Conservation (phyloP, 2,329 filamentous ascomycete genomes). For the Monosporascus ibericus region DNA sequence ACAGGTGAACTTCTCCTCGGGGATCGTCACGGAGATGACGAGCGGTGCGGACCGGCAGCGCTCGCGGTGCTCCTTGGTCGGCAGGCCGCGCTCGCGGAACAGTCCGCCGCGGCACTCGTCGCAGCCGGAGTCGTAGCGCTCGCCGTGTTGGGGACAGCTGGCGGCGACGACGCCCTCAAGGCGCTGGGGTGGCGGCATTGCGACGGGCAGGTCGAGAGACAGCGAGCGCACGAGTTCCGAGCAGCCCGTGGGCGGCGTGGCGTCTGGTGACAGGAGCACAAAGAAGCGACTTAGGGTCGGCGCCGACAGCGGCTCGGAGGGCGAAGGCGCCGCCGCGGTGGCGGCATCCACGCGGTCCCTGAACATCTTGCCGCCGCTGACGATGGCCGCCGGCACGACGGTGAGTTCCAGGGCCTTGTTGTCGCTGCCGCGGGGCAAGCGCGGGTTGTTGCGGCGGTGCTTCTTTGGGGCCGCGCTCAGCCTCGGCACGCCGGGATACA, state of each 20-base stretch:
- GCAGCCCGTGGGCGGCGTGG: not conserved
- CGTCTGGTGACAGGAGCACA: not conserved
- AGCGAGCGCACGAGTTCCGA: conserved; percentile 5
- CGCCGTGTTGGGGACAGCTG: not conserved
- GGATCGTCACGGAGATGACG: not conserved
- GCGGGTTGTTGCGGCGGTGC: conserved; percentile 5
- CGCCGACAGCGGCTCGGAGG: conserved; percentile 1
- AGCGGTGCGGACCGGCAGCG: not conserved
- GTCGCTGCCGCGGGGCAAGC: not conserved
- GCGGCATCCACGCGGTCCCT: not conserved
- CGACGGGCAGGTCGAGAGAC: conserved; percentile 1
- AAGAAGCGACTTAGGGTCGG: conserved; percentile 1
- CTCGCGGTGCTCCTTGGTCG: not conserved
- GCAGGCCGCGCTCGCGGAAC: conserved; percentile 9
- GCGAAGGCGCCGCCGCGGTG: conserved; percentile 8
- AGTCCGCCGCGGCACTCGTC: conserved; percentile 1
- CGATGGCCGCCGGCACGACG: not conserved
- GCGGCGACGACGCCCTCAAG: conserved; percentile 4
- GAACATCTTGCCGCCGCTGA: not conserved
- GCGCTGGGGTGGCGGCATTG: conserved; percentile 4
- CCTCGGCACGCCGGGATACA: conserved; percentile 5
- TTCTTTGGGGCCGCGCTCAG: conserved; percentile 4
- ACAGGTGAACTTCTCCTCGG: not conserved
- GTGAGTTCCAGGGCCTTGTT: not conserved
- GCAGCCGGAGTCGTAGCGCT: not conserved